A percentile compares a stretch with the other conserved stretches of the same genome.
Evolutionary conservation across 768 basidiomycete species (phyloP).

Genomic region (Boletus rubropictus): DNA sequence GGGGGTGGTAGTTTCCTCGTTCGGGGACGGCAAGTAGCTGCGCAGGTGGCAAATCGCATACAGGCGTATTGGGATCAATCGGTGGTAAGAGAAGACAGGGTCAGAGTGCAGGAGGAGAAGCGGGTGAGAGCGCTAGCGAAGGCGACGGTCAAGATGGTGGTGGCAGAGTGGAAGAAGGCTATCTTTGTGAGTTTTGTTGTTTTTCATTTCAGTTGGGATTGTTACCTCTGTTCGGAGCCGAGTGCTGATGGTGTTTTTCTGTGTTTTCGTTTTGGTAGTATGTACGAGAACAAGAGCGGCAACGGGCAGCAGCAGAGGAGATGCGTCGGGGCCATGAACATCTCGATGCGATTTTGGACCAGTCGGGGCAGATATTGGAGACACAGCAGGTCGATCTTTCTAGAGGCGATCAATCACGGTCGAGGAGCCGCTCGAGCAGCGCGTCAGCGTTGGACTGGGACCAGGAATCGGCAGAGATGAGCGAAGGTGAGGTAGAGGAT

Average conservation of each 20-base stretch:
- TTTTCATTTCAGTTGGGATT: neutral
- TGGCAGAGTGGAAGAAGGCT: conserved; percentile 83
- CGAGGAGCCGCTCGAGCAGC: conserved; percentile 56
- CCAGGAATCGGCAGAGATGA: conserved; percentile 10
- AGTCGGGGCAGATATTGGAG: conserved; percentile 80
- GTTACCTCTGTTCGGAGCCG: neutral
- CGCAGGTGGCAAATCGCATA: conserved; percentile 57
- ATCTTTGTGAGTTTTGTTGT: conserved; percentile 54
- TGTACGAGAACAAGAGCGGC: conserved; percentile 64
- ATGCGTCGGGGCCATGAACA: conserved; percentile 75
- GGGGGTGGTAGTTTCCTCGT: conserved; percentile 7
- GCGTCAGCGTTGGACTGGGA: conserved; percentile 31
- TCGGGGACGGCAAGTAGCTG: conserved; percentile 41
- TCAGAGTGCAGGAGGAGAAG: conserved; percentile 57
- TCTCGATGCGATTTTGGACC: conserved; percentile 83
- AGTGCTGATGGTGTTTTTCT: neutral
- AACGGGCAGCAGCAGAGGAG: conserved; percentile 69
- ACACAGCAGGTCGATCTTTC: conserved; percentile 73
- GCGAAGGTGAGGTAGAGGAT: conserved; percentile 19
- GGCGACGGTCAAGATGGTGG: conserved; percentile 62
- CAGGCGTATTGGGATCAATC: conserved; percentile 71
- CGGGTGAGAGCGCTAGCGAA: conserved; percentile 62
- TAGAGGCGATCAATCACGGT: conserved; percentile 40
- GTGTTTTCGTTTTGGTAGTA: conserved; percentile 39
- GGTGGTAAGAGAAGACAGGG: conserved; percentile 56